These are phyloP conservation scores for Suhomyces kilbournensis DNA, from an alignment of 805 yeast genomes.

Conservation along the genomic window DNA sequence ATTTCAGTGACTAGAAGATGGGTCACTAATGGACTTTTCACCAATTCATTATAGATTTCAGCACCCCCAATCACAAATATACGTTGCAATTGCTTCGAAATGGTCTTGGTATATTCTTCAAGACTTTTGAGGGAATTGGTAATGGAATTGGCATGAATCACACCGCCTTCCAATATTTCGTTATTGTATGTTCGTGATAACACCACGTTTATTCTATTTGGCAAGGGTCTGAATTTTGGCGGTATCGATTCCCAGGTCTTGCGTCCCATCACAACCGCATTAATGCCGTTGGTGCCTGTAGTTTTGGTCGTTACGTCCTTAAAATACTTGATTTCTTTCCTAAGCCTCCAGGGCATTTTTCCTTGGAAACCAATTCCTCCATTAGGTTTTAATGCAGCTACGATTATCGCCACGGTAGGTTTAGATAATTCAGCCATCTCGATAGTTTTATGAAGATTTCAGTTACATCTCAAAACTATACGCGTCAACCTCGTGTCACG, in stretches of 20 bases:
- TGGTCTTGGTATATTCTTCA: constrained; percentile 33
- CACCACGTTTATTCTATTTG: constrained; percentile 70
- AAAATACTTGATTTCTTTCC: constrained; percentile 84
- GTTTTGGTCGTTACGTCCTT: constrained; percentile 61
- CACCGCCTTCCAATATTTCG: constrained; percentile 19
- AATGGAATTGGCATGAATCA: constrained; percentile 28
- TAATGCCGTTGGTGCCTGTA: constrained; percentile 27
- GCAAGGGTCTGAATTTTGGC: constrained; percentile 73
- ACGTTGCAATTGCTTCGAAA: constrained; percentile 45
- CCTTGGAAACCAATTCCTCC: constrained; percentile 86
- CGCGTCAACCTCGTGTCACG: neutral
- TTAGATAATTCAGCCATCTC: constrained; percentile 2
- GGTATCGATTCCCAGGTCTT: constrained; percentile 97
- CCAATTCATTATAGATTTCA: constrained; percentile 66
- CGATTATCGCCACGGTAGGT: constrained; percentile 49
- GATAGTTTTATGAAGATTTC: neutral
- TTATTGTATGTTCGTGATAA: constrained; percentile 50
- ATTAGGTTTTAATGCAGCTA: constrained; percentile 80
- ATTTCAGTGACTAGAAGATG: constrained; percentile 72
- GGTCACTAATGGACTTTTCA: constrained; percentile 43
- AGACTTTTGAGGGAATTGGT: constrained; percentile 23
- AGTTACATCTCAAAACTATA: neutral
- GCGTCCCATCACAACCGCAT: constrained; percentile 94
- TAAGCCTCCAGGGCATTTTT: constrained; percentile 81
- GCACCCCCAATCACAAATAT: constrained; percentile 92